phyloP scores from a whole-genome alignment of 2,329 filamentous ascomycete genomes.

The Coniochaeta sp. region DNA sequence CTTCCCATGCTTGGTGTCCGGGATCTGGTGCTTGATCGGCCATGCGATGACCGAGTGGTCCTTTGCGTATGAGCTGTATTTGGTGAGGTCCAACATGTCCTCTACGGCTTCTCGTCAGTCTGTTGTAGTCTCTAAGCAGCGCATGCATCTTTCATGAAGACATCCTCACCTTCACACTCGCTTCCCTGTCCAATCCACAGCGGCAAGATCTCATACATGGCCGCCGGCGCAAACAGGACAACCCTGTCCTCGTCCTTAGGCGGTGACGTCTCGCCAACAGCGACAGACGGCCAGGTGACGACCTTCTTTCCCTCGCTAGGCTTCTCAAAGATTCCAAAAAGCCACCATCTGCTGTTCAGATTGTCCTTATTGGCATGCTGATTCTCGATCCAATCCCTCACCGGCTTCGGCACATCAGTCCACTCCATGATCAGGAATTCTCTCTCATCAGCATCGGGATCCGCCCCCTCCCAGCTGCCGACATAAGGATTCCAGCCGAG shows the following conservation, averaged over 20 bases:
- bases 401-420: constrained; percentile 21
- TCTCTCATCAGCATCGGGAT: constrained; percentile 27
- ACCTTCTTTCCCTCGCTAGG: constrained; percentile 21
- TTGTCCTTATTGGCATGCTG: constrained; percentile 16
- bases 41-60: constrained; percentile 2
- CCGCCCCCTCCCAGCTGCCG: constrained; percentile 33
- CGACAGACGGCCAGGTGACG: not conserved
- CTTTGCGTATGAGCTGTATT: not conserved
- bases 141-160: no score
- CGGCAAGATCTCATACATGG: constrained; percentile 2
- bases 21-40: constrained; percentile 1
- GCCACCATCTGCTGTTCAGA: constrained; percentile 7
- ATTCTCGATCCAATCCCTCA: constrained; percentile 26
- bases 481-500: constrained; percentile 20
- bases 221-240: not conserved
- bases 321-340: constrained; percentile 20
- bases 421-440: constrained; percentile 30
- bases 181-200: not conserved
- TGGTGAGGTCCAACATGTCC: not conserved
- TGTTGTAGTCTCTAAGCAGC: not conserved
- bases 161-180: not conserved
- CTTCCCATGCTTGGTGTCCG: constrained; percentile 1
- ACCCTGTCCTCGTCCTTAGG: not conserved
- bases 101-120: not conserved
- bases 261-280: not conserved